These are phyloP conservation scores for Hydrangea macrophylla DNA, from an alignment of 148 eudicot genomes.

Conservation along the genomic window DNA sequence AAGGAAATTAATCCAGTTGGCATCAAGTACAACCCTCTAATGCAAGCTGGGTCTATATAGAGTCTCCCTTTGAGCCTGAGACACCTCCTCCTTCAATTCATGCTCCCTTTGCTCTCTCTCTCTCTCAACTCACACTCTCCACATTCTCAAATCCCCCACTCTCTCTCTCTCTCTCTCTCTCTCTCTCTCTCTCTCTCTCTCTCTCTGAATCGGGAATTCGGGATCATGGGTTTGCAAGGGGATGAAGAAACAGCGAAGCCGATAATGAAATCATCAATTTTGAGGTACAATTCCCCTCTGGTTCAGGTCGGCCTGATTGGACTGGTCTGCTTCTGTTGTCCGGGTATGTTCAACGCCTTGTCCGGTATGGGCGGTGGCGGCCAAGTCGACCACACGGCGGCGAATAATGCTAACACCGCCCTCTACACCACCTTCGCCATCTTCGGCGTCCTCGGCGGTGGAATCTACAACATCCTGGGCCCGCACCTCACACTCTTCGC, in stretches of 20 bases:
- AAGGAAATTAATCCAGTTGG: too few species aligned
- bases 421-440: constrained; percentile 81
- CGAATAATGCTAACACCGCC: constrained; percentile 93
- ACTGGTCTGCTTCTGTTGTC: constrained; percentile 86
- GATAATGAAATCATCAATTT: constrained; percentile 13
- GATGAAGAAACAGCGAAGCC: constrained; percentile 30
- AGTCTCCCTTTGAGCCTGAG: too few species aligned
- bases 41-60: background rate
- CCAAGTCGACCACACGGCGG: constrained; percentile 86
- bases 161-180: background rate
- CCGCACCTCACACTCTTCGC: constrained; percentile 62
- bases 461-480: constrained; percentile 83
- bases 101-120: too few species aligned
- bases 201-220: background rate
- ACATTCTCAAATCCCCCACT: background rate
- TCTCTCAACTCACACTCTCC: background rate
- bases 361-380: constrained; percentile 98
- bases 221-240: constrained; percentile 24
- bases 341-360: constrained; percentile 93
- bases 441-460: constrained; percentile 84
- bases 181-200: background rate
- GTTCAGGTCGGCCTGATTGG: constrained; percentile 72
- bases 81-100: too few species aligned
- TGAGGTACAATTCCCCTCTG: constrained; percentile 79
- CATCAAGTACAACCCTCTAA: too few species aligned